Evolutionary conservation across 2,329 filamentous ascomycete species (phyloP), one percentile per base, ranked within the genome.

Genomic region (Fusarium tanahbumbuense): DNA sequence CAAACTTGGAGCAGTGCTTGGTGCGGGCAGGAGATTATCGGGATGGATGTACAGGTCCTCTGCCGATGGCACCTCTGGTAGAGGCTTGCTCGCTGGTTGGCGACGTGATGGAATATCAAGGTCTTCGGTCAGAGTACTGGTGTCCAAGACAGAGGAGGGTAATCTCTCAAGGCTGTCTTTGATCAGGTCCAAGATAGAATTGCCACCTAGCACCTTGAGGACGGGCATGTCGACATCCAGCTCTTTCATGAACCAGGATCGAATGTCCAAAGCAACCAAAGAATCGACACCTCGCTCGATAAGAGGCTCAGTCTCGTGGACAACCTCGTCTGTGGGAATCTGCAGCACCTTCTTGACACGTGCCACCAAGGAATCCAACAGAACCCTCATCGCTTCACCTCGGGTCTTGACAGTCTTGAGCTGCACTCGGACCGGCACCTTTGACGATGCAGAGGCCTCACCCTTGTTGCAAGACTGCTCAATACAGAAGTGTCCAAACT

Each of bases 191-290:
- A 30, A 7, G 28, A 30, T 30, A 30, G 28, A 30, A 7, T 30
- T 30, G 13, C 55, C 32, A 15, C 34, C 30, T 6, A 59, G 41
- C 4, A 20, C 47, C 16, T 54, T 46, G 16, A 42, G 23, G 1
- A 34, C 52, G 12, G 52, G 25, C 10, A 87, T 78, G 49, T 86
- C 81, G 0, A 81, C 74, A 0, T 81, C 67, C 0, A 75, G 49
- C 8, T 83, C 76, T 53, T 85, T 85, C 28, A 82, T 52, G 67
- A 87, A 85, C 85, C 85, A 88, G 7, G 82, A 77, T 2, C 85
- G 80, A 2, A 83, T 81, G 77, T 76, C 75, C 5, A 79, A 76
- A 4, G 78, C 77, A 1, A 79, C 66, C 16, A 81, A 57, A 0
- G 77, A 77, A 49, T 80, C 78, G 15, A 78, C 56, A 2, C 77